Base-by-base conservation (phyloP, 305 asterid species). In the Fraxinus xanthoxyloides region DNA sequence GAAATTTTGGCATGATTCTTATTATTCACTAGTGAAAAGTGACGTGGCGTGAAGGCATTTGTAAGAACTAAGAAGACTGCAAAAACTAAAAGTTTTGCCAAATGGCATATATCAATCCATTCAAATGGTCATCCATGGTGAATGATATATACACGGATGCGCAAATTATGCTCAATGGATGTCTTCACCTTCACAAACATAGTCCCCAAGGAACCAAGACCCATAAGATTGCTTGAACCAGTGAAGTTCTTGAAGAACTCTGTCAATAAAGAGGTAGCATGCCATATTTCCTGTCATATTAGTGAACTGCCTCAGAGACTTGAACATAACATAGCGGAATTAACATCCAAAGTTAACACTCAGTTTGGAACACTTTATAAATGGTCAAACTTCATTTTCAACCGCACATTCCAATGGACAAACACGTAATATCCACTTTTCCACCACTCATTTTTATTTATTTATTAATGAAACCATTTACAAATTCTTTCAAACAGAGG, bases 191-290 rank as follows among this genome's bases (percentile, higher is more conserved):
- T 95, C 95, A 82, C 92, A 90, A 70, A 94, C 95, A 86, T 91
- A 94, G 81, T 95, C 98, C 54, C 99, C 99, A 72, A 94, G 90
- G 87, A 95, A 94, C 99, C 98, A 95, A 34, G 99, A 95, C 54
- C 99, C 95, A 81, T 90, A 89, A 77, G 92, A 81, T 89, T 94
- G 98, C 89, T 93, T 94, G 85, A 94, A 95, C 97, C 94, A 91
- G 83, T 95, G 92, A 86, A 94, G 87, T 81, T 95, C 99, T 76
- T 92, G 95, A 87, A 95, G 91, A 83, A 80, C 86, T 75, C 84
- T 94, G 76, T 86, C 88, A 81, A 26, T 77, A 74, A 75, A 88
- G 79, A 92, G 86, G 87, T 93, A 95, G 81, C 97, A 85, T 26
- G 92, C 80, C 5, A 84, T 51, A 77, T 87, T 89, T 80, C 98